Evolutionary conservation across 768 basidiomycete genomes (phyloP).

Genomic region (Pulveroboletus sp.): DNA sequence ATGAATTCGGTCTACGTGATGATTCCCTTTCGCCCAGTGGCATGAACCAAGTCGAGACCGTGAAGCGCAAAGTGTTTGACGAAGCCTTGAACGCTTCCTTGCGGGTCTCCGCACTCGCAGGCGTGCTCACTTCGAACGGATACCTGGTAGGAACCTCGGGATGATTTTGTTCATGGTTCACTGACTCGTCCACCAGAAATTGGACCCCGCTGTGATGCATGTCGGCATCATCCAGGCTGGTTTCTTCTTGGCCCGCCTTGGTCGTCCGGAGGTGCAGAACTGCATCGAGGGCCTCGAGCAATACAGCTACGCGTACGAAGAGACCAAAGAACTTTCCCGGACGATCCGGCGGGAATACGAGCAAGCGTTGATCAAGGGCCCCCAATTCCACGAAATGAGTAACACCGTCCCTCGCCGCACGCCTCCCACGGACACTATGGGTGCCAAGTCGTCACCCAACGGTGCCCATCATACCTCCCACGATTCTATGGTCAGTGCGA

Average conservation of each 20-base stretch:
- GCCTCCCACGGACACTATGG: slow-evolving; percentile 15
- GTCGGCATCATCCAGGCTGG: slow-evolving; percentile 84
- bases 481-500: slow-evolving; percentile 18
- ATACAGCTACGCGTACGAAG: slow-evolving; percentile 85
- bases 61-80: slow-evolving; percentile 67
- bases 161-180: slow-evolving; percentile 9
- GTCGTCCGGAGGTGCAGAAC: slow-evolving; percentile 74
- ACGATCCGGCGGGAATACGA: slow-evolving; percentile 54
- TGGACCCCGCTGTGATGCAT: slow-evolving; percentile 88
- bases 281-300: slow-evolving; percentile 86
- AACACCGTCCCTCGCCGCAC: slow-evolving; percentile 28
- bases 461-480: slow-evolving; percentile 14
- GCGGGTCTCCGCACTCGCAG: slow-evolving; percentile 84
- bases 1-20: slow-evolving; percentile 82
- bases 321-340: slow-evolving; percentile 72
- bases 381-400: slow-evolving; percentile 40
- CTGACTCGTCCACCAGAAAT: slow-evolving; percentile 41
- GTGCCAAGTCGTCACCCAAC: slow-evolving; percentile 10
- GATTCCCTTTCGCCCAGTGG: slow-evolving; percentile 29
- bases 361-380: slow-evolving; percentile 37
- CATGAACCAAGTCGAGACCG: slow-evolving; percentile 60
- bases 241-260: slow-evolving; percentile 73
- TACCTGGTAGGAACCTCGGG: slow-evolving; percentile 58
- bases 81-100: slow-evolving; percentile 84
- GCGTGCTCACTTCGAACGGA: slow-evolving; percentile 80